phyloP scores from a whole-genome alignment of 139 green algal species.

The Coccomyxa sp. region DNA sequence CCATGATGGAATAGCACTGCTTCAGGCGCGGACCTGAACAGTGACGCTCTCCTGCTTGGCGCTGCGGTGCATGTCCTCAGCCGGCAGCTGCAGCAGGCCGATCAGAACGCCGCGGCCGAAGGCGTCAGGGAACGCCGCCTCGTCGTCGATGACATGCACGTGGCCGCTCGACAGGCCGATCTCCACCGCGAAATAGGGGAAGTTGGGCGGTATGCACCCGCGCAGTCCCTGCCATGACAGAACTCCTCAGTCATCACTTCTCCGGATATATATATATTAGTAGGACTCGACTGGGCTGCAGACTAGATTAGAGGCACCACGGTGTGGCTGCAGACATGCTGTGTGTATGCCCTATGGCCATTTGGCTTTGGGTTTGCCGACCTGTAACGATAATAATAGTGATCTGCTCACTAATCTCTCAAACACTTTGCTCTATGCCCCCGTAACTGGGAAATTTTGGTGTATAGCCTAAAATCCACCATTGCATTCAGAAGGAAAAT shows the following conservation, averaged over 20 bases:
- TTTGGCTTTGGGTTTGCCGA: no score
- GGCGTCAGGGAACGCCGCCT: constrained; percentile 67
- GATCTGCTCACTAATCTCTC: no score
- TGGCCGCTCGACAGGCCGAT: constrained; percentile 71
- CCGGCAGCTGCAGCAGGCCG: constrained; percentile 76
- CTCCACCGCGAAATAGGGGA: constrained; percentile 93
- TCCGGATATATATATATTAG: no score
- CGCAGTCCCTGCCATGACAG: constrained; percentile 60
- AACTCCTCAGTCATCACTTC: not conserved
- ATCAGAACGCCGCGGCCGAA: constrained; percentile 76
- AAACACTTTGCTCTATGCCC: no score
- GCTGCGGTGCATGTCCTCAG: constrained; percentile 67
- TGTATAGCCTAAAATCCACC: no score
- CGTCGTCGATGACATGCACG: constrained; percentile 95
- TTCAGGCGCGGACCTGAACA: not conserved
- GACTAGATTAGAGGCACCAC: no score
- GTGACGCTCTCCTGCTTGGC: constrained; percentile 24
- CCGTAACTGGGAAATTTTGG: no score
- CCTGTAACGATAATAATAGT: no score
- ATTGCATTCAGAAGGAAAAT: no score
- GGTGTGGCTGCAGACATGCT: no score
- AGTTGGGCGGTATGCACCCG: constrained; percentile 85
- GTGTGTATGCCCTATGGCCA: no score
- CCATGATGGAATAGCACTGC: not conserved
- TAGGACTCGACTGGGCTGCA: no score